Base-by-base conservation (phyloP, 2,329 filamentous ascomycete genomes). In the Nectriaceae sp. region DNA sequence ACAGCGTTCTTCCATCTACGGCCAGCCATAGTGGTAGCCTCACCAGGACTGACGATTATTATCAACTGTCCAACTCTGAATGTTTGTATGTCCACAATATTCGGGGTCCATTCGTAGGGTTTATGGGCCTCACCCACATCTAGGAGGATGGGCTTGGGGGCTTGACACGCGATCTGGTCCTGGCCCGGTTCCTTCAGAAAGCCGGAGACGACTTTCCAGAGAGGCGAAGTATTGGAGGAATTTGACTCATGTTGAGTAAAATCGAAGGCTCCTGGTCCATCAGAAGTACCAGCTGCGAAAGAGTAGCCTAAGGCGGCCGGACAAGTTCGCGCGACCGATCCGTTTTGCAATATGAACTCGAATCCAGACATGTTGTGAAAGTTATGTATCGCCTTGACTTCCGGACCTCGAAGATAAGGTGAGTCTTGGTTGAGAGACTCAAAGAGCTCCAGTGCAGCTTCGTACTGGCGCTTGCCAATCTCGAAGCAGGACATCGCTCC, bases 1-100 rank as follows among this genome's bases (percentile, higher is more conserved):
- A 94, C 76, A 2, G 89, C 86, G 50, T 81, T 76, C 60, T 87
- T 88, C 92, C 92, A 97, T 26, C 92, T 83, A 11, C 92, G 83
- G 2, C 92, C 92, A 1, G 89, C 81, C 92, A 96, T 97, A 8
- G 92, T 96, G 0, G 89, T 94, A 1, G 89, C 90, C 70, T 97
- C 92, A 39, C 90, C 89, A 0, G 91, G 87, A 21, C 87, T 87
- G n/a, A 96, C 80, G 55, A 96, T 85, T 55, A 96, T 88, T 52
- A 95, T 75, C 41, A 96, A 73, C 61, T 95, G 89, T 3, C 92
- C 92, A 2, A 93, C 85, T 19, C 92, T 86, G 13, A 96, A 74
- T 16, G 89, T 73, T 67, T 96, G 92, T 21, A 96, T 79, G 64
- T 97, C 90, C 46, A 96, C 87, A 54, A 96, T 88, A 61, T 96